Evolutionary conservation across 2,329 filamentous ascomycete genomes (phyloP), one percentile per base, ranked within the genome.

Genomic region (Fusarium miscanthi): DNA sequence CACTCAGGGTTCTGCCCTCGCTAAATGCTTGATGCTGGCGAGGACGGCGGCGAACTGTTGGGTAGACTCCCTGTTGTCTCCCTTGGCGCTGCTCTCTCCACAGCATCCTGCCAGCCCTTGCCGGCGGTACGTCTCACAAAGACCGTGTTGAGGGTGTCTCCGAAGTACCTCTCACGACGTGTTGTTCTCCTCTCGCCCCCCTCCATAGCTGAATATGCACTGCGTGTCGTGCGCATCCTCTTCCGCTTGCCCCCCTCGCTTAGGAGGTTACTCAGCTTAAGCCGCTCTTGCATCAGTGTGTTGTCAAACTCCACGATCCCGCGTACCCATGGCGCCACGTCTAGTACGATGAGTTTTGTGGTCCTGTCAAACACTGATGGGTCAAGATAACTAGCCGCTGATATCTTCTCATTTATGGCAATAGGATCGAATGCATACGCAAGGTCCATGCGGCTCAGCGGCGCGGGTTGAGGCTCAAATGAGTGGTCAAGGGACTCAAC

Each of bases 281-380:
- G 79, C 16, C 94, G 88, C 71, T 94, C 89, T 68, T 89, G 85
- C 76, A 94, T 92, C 3, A 96, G 87, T 2, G 86, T 86, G 25
- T 90, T 84, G 75, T 98, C 95, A 78, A 92, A 93, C 1, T 90
- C 86, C 4, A 95, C 90, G 66, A 99, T 98, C 41, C 88, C 87
- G 16, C 97, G 92, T n/a, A 98, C 89, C 80, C 94, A 98, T 0
- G 97, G 96, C 1, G 94, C 95, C 4, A 98, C 85, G 71, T 99
- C 96, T 17, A 91, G 84, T 0, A 89, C 87, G 37, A 97, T 89
- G 25, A 91, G 84, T 1, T 81, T 80, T 75, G 92, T 83, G 0
- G 90, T 90, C 46, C 93, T 89, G 76, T 97, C 94, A 73, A 97
- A 94, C 1, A 92, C 90, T 0, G 93, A 95, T 0, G 92, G 86